Base-by-base conservation (phyloP, 2,329 filamentous ascomycete species). In the Aureobasidium sp. region DNA sequence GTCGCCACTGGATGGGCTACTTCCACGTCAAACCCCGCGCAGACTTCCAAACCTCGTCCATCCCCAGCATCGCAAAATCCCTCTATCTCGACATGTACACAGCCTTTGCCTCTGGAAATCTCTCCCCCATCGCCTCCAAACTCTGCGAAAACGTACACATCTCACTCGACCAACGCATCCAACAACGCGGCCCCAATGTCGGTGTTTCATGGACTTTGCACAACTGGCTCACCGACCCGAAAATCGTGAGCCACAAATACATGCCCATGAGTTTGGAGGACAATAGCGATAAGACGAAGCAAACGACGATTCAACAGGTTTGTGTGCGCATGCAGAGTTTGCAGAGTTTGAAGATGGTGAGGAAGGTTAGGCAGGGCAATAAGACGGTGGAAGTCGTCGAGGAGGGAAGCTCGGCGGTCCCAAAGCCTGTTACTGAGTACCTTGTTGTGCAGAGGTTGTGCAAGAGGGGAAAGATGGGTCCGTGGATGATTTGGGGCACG, bases 401-500 rank as follows among this genome's bases (percentile, higher is more conserved):
- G 75, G 67, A 73, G 67, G 37, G 76, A 70, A 52, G 62, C 36
- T 66, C 64, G 27, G 64, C 69, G n/a, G 68, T 12, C 5, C 65
- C 73, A 57, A 76, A 76, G 69, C 74, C 76, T 64, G 75, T 75
- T 64, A 74, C 71, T 2, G 81, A 83, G 68, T 81, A 82, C 64
- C 67, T 82, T 34, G 80, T 82, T 15, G 67, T 82, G 27, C 80
- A 82, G 71, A 75, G 77, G 68, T 65, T 77, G 37, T 68, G 75
- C 39, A 72, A 75, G 68, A 71, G 71, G 34, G 75, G 77, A 9
- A 70, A 75, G 63, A 71, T 77, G 44, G 71, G 72, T 14, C 69
- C 73, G 17, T 83, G 81, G 81, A 77, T 74, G 65, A 69, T 82
- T 56, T 82, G 80, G 81, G 81, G 81, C 3, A 75, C 75, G 62